Conservation (phyloP, 345 rosid species). For the Brassica incana region DNA sequence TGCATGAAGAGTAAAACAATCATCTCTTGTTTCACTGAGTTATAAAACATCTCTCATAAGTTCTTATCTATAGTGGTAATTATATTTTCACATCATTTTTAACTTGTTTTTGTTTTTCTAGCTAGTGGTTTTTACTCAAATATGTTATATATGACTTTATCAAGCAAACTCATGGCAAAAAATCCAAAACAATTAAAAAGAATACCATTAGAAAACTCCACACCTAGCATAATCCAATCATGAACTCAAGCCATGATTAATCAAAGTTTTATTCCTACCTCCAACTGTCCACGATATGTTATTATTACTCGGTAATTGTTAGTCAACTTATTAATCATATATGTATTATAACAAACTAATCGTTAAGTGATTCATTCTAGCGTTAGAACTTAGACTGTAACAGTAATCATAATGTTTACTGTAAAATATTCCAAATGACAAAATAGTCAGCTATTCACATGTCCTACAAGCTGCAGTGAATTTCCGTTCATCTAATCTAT, state of each 20-base stretch:
- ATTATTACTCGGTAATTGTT: neutral
- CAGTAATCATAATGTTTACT: neutral
- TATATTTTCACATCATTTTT: no score
- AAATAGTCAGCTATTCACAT: neutral
- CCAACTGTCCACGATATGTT: neutral
- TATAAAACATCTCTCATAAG: neutral
- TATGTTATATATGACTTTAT: neutral
- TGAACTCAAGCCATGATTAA: neutral
- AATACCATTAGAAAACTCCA: neutral
- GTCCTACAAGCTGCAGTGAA: no score
- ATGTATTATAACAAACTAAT: no score
- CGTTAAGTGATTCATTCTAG: no score
- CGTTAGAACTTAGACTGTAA: no score
- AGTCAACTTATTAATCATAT: neutral
- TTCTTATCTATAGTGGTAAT: no score
- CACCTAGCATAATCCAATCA: neutral
- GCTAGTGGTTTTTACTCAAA: neutral
- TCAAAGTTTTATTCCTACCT: neutral
- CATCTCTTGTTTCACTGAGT: neutral
- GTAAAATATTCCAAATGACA: neutral
- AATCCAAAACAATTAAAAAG: neutral
- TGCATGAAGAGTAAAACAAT: no score
- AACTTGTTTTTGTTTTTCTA: no score
- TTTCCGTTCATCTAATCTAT: no score
- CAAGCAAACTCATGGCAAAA: no score